These are phyloP conservation scores for Sisymbrium altissimum DNA, from an alignment of 345 rosid species.

Conservation along the genomic window DNA sequence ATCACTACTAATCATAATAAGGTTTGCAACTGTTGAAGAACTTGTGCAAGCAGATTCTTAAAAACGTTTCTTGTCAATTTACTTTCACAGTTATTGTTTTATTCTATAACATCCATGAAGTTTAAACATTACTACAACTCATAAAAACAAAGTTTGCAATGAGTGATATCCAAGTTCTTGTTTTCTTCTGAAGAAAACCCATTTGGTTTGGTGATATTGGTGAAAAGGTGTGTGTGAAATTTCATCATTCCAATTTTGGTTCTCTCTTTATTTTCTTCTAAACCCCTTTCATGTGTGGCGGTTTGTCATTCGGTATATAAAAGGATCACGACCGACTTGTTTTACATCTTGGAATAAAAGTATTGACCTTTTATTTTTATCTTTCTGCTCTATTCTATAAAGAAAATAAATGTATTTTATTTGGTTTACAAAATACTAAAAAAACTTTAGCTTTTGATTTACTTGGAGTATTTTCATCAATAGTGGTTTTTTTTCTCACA, in stretches of 20 bases:
- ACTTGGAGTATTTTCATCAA: not conserved
- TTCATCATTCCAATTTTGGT: not conserved
- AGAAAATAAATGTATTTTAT: slow-evolving; percentile 12
- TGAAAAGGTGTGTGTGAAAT: too few relatives aligned
- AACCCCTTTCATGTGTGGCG: not conserved
- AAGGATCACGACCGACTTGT: not conserved
- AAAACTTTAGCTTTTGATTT: not conserved
- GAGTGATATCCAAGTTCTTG: slow-evolving; percentile 18
- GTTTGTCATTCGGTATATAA: slow-evolving; percentile 1
- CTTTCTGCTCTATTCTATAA: not conserved
- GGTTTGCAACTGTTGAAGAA: too few relatives aligned
- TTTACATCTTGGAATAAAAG: not conserved
- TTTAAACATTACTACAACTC: too few relatives aligned
- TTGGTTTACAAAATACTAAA: not conserved
- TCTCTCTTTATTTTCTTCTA: not conserved
- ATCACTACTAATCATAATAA: too few relatives aligned
- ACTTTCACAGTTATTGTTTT: too few relatives aligned
- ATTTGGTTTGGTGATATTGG: not conserved
- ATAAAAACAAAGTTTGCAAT: too few relatives aligned
- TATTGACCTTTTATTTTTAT: not conserved
- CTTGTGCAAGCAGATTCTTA: too few relatives aligned
- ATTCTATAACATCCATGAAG: too few relatives aligned
- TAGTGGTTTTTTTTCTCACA: not conserved
- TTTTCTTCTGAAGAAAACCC: not conserved
- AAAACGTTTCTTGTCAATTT: too few relatives aligned